Conservation (phyloP, 2,329 filamentous ascomycete genomes). For the Hypoxylon sp. region DNA sequence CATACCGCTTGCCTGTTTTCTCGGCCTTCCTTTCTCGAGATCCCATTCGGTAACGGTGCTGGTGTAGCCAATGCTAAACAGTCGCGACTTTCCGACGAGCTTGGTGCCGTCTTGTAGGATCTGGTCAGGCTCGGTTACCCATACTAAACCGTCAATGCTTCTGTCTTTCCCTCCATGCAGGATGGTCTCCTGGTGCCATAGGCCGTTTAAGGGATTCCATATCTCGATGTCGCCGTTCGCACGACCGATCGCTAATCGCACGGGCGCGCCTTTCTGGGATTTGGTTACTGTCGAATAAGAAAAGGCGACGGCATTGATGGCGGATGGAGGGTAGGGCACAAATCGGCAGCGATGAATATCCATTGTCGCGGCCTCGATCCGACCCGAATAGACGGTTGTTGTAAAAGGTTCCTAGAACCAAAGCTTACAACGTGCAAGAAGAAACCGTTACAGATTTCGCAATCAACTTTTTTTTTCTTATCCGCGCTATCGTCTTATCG, state of each 20-base stretch:
- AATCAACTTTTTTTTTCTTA: constrained; percentile 28
- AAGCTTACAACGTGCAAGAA: background rate
- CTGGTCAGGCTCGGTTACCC: constrained; percentile 89
- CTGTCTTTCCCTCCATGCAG: constrained; percentile 87
- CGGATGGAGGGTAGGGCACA: constrained; percentile 89
- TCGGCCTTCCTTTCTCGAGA: constrained; percentile 81
- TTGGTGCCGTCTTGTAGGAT: constrained; percentile 73
- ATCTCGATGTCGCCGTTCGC: constrained; percentile 98
- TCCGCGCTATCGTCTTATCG: constrained; percentile 28
- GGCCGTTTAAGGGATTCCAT: constrained; percentile 88
- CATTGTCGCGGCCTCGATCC: constrained; percentile 67
- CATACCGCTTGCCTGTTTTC: constrained; percentile 88
- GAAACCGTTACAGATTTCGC: constrained; percentile 7
- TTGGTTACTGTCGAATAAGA: constrained; percentile 76
- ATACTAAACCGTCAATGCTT: constrained; percentile 90
- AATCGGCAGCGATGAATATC: constrained; percentile 98
- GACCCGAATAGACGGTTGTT: constrained; percentile 1
- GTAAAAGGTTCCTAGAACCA: background rate
- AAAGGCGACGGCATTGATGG: constrained; percentile 95
- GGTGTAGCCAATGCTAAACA: constrained; percentile 97
- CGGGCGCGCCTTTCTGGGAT: constrained; percentile 68
- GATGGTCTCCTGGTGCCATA: constrained; percentile 91
- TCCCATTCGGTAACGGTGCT: constrained; percentile 96
- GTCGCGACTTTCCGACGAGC: constrained; percentile 79
- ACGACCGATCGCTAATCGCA: constrained; percentile 89